Percentiles rank a stretch among this genome's conserved stretches.
Evolutionary conservation across 208 protist species (phyloP).

Genomic region (Acanthamoeba sp.): DNA sequence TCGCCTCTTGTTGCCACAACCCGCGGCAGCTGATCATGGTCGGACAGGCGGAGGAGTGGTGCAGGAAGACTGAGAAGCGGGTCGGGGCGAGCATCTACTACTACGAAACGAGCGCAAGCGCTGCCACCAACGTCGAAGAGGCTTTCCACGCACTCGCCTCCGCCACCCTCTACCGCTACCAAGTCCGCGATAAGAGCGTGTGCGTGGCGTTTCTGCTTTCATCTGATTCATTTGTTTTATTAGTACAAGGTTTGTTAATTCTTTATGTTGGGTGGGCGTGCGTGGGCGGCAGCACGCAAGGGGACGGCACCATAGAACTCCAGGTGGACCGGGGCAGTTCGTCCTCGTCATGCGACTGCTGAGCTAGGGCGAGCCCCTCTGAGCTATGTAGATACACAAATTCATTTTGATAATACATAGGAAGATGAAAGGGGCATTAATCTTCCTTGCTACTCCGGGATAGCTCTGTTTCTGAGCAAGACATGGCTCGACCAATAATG

Average conservation of each 20-base stretch:
- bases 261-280: not conserved
- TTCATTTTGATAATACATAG: no score
- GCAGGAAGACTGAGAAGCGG: conserved; percentile 32
- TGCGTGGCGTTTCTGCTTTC: no score
- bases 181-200: conserved; percentile 31
- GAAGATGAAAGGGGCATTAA: no score
- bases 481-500: no score
- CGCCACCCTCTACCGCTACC: conserved; percentile 54
- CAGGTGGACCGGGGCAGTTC: not conserved
- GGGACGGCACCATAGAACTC: not conserved
- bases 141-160: conserved; percentile 52
- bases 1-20: no score
- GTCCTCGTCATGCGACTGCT: not conserved
- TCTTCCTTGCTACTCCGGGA: no score
- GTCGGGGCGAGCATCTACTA: conserved; percentile 25
- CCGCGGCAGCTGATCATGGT: no score
- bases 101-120: conserved; percentile 55
- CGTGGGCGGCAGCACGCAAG: not conserved
- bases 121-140: conserved; percentile 61
- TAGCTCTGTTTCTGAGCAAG: no score
- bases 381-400: no score
- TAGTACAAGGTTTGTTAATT: no score
- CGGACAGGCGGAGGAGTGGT: conserved; percentile 57
- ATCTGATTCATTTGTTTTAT: no score
- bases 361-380: no score